These are phyloP conservation scores for Dictyostelium gargantuum DNA, from an alignment of 208 protist genomes.

Conservation along the genomic window DNA sequence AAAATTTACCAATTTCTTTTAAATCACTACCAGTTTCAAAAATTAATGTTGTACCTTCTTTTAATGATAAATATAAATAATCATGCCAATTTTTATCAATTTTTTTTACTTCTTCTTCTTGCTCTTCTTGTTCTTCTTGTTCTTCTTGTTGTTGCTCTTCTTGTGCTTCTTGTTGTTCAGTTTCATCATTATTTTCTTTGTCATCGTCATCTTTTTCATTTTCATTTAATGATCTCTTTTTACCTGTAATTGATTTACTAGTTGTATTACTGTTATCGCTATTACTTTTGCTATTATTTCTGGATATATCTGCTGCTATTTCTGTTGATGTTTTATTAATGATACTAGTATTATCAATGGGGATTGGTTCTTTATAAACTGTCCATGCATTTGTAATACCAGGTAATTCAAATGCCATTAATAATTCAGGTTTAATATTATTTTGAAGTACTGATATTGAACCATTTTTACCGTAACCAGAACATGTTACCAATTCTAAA, in stretches of 20 bases:
- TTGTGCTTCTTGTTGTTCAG: background rate
- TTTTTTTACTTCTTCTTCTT: background rate
- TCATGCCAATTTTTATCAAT: background rate
- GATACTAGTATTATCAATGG: background rate
- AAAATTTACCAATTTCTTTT: conserved; percentile 9
- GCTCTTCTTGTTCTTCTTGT: background rate
- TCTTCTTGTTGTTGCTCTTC: background rate
- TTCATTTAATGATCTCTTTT: conserved; percentile 16
- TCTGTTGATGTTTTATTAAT: too few species aligned
- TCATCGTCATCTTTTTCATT: background rate
- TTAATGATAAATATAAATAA: conserved; percentile 21
- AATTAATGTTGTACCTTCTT: background rate
- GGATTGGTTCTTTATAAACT: background rate
- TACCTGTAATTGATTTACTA: background rate
- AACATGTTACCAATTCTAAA: conserved; percentile 44
- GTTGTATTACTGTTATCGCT: background rate
- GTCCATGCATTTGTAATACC: conserved; percentile 13
- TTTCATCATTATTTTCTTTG: background rate
- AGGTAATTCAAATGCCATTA: background rate
- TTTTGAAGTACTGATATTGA: conserved; percentile 31
- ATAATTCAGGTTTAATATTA: conserved; percentile 38
- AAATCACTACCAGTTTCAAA: background rate
- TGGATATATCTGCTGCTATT: too few species aligned
- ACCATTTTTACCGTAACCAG: conserved; percentile 63
- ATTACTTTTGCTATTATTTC: too few species aligned